phyloP scores from a whole-genome alignment of 2,329 filamentous ascomycete genomes.

The Ceratocystis albifundus region DNA sequence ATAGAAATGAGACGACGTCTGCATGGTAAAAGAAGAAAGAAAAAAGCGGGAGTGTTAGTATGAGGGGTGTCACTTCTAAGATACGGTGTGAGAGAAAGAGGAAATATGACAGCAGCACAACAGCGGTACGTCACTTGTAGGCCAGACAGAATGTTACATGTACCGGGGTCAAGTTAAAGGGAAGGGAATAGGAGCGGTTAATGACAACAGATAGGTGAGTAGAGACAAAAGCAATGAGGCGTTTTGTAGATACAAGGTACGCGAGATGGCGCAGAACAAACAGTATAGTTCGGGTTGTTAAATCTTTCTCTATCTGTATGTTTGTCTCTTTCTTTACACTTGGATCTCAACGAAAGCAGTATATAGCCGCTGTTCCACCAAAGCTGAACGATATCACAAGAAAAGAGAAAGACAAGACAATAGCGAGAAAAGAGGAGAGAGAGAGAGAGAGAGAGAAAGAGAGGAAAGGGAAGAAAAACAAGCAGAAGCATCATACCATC shows the following conservation, averaged over 20 bases:
- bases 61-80: background rate
- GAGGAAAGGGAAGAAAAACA: constrained; percentile 6
- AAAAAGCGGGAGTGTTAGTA: constrained; percentile 25
- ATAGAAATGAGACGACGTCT: constrained; percentile 49
- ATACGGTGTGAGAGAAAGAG: background rate
- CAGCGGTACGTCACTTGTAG: background rate
- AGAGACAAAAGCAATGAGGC: background rate
- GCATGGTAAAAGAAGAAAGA: constrained; percentile 25
- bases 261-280: background rate
- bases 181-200: background rate
- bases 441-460: no score
- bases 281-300: no score
- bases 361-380: background rate
- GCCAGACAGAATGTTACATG: constrained; percentile 1
- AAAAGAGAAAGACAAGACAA: background rate
- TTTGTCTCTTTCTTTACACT: no score
- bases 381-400: background rate
- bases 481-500: constrained; percentile 22
- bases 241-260: background rate
- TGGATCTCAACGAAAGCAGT: background rate
- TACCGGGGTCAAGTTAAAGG: background rate
- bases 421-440: background rate
- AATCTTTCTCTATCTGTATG: no score
- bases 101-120: background rate
- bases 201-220: no score